Evolutionary conservation across 1,284 basidiomycete genomes (phyloP).

Genomic region (Ustilago trichophora): DNA sequence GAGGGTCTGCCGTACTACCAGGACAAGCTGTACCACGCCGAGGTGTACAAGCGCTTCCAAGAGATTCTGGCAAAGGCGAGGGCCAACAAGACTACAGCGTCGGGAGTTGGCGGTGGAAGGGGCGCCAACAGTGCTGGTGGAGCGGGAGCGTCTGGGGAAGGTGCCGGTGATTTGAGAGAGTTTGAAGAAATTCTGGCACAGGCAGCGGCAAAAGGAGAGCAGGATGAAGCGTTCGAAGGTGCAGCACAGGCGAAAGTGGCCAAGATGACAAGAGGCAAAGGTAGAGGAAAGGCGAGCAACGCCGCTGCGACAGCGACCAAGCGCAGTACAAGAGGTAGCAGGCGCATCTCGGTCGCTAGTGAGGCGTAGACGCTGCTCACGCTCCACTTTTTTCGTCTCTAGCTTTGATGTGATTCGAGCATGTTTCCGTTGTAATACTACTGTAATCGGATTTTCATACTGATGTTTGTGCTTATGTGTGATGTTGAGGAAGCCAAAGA

Average conservation of each 20-base stretch:
- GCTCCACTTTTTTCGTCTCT: no score
- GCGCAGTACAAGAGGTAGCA: conserved; percentile 20
- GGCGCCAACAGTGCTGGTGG: conserved; percentile 6
- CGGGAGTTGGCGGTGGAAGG: conserved; percentile 14
- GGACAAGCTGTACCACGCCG: conserved; percentile 90
- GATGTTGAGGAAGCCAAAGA: no score
- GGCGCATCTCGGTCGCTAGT: conserved; percentile 31
- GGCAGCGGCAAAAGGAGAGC: conserved; percentile 82
- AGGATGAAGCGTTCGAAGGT: conserved; percentile 87
- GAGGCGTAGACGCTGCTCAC: conserved; percentile 19
- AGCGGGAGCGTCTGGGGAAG: conserved; percentile 10
- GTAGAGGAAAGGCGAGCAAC: conserved; percentile 20
- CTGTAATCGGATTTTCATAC: no score
- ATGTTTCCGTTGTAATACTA: no score
- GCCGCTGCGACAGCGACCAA: conserved; percentile 7
- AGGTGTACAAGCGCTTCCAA: conserved; percentile 82
- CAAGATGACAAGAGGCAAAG: conserved; percentile 29
- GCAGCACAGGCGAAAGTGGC: conserved; percentile 52
- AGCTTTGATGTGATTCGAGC: no score
- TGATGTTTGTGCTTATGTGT: no score
- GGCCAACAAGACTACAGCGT: conserved; percentile 36
- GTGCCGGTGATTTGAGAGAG: conserved; percentile 55
- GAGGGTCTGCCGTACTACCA: conserved; percentile 78
- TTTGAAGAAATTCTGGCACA: conserved; percentile 79
- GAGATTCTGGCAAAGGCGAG: conserved; percentile 81